A percentile compares a stretch with the other conserved stretches of the same genome.
phyloP scores from a whole-genome alignment of 805 yeast genomes.

The Suhomyces vadensis region DNA sequence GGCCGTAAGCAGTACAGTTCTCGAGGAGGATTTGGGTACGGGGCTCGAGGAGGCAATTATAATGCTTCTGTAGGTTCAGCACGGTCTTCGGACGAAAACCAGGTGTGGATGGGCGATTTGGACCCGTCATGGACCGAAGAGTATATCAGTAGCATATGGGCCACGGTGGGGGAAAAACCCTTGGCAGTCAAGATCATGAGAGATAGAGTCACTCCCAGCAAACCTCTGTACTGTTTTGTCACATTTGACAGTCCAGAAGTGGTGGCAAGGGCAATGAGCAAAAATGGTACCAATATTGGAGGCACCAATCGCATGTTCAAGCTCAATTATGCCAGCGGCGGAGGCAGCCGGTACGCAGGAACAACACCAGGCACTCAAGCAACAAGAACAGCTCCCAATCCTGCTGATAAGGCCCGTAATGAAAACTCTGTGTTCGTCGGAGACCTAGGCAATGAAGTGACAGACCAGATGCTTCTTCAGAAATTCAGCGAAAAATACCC shows the following conservation, averaged over 20 bases:
- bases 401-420: slow-evolving; percentile 6
- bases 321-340: slow-evolving; percentile 79
- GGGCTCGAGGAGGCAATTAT: not conserved
- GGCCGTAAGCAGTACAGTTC: slow-evolving; percentile 3
- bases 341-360: slow-evolving; percentile 17
- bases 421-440: slow-evolving; percentile 83
- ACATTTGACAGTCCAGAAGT: slow-evolving; percentile 62
- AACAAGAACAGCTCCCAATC: not conserved
- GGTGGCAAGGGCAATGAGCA: slow-evolving; percentile 64
- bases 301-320: slow-evolving; percentile 61
- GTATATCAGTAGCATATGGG: slow-evolving; percentile 68
- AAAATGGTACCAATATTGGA: slow-evolving; percentile 72
- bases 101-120: slow-evolving; percentile 88
- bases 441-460: slow-evolving; percentile 72
- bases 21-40: not conserved
- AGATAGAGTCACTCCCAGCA: slow-evolving; percentile 53
- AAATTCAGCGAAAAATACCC: slow-evolving; percentile 69
- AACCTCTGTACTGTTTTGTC: slow-evolving; percentile 68
- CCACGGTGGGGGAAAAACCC: slow-evolving; percentile 62
- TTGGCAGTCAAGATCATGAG: slow-evolving; percentile 65
- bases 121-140: slow-evolving; percentile 83
- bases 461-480: slow-evolving; percentile 64
- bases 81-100: slow-evolving; percentile 3
- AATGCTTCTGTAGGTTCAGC: not conserved
- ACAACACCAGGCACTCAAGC: not conserved